Conservation (phyloP, 73 alveolate species). For the Paramecium caudatum region DNA sequence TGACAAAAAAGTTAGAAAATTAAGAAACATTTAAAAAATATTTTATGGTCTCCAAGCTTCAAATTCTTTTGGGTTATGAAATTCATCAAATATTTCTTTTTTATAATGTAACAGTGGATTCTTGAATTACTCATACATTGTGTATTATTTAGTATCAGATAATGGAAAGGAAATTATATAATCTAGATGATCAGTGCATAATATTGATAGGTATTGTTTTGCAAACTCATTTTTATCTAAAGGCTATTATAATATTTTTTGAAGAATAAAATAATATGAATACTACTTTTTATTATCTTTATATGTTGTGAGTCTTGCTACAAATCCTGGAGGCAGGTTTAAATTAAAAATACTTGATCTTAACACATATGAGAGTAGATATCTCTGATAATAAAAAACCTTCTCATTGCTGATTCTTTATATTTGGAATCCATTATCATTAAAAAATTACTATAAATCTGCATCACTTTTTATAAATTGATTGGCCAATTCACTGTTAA, state of each 20-base stretch:
- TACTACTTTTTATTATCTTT: not conserved
- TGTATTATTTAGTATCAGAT: not conserved
- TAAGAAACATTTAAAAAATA: not conserved
- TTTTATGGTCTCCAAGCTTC: not conserved
- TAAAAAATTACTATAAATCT: not conserved
- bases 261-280: not conserved
- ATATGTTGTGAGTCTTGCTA: not conserved
- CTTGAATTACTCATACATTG: not conserved
- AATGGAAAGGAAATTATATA: not conserved
- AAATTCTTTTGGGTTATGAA: not conserved
- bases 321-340: conserved; percentile 28
- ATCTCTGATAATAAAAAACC: not conserved
- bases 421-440: not conserved
- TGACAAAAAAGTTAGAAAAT: not conserved
- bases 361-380: not conserved
- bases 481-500: not conserved
- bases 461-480: not conserved
- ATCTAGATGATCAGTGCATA: conserved; percentile 33
- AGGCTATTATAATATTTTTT: not conserved
- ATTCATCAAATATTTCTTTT: not conserved
- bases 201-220: not conserved
- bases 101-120: conserved; percentile 30
- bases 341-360: not conserved
- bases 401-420: conserved; percentile 24
- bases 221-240: conserved; percentile 37